A percentile compares a stretch with the other conserved stretches of the same genome.
phyloP scores from a whole-genome alignment of 2,329 filamentous ascomycete species.

The Hymenoscyphus albidus region DNA sequence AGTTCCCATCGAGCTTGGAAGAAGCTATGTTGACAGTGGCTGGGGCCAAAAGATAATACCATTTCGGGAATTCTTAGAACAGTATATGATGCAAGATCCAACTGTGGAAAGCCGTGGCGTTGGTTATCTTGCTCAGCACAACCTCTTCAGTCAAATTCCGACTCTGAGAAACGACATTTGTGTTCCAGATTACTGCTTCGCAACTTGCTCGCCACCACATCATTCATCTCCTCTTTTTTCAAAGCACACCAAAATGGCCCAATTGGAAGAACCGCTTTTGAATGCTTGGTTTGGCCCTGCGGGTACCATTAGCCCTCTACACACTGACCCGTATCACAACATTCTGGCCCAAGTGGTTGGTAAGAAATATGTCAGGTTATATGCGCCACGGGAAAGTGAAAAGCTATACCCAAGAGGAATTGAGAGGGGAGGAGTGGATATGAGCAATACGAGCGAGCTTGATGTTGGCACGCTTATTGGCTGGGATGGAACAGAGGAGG shows the following conservation, averaged over 20 bases:
- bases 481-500: conserved; percentile 43
- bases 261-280: conserved; percentile 59
- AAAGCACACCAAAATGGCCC: conserved; percentile 38
- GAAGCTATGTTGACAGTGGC: conserved; percentile 78
- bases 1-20: conserved; percentile 80
- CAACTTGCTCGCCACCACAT: conserved; percentile 55
- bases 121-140: conserved; percentile 89
- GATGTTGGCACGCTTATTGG: conserved; percentile 71
- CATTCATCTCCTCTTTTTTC: conserved; percentile 43
- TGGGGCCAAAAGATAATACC: conserved; percentile 81
- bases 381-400: conserved; percentile 60
- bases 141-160: conserved; percentile 80
- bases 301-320: conserved; percentile 84
- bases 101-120: conserved; percentile 35
- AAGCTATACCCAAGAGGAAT: conserved; percentile 58
- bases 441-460: conserved; percentile 83
- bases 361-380: conserved; percentile 86
- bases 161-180: conserved; percentile 69
- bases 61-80: conserved; percentile 66
- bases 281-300: conserved; percentile 93
- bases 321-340: conserved; percentile 93
- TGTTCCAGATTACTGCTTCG: conserved; percentile 82
- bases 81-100: conserved; percentile 22
- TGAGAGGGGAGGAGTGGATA: conserved; percentile 70
- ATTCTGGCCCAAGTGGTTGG: conserved; percentile 87